Conservation (phyloP, 768 basidiomycete species). For the Calocera viscosa region DNA sequence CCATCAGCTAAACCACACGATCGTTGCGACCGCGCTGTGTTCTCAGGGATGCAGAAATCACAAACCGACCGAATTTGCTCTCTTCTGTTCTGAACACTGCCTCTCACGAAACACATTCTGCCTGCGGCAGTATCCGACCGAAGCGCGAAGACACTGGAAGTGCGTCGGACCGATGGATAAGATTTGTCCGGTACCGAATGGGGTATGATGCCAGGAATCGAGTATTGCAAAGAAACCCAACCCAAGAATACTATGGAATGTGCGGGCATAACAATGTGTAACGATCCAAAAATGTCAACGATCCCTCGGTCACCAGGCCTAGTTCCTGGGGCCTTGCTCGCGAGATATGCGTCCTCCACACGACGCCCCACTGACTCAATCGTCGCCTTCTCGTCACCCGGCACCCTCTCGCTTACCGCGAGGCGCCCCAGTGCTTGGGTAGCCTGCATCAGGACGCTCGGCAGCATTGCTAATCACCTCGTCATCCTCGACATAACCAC, state of each 20-base stretch:
- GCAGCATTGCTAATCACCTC: constrained; percentile 10
- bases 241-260: background rate
- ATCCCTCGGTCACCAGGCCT: background rate
- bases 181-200: constrained; percentile 5
- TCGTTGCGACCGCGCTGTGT: background rate
- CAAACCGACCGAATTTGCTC: background rate
- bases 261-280: background rate
- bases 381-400: background rate
- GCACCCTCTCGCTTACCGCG: constrained; percentile 5
- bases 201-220: constrained; percentile 8
- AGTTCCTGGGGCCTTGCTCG: background rate
- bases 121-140: constrained; percentile 5
- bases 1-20: background rate
- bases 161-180: constrained; percentile 3
- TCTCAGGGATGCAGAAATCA: constrained; percentile 3
- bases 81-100: constrained; percentile 6
- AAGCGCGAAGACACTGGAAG: background rate
- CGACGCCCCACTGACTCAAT: background rate
- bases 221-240: background rate
- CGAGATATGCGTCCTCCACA: background rate
- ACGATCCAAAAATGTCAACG: background rate
- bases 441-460: background rate
- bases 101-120: background rate
- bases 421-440: background rate
- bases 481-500: constrained; percentile 1